Percentiles rank a stretch among this genome's conserved stretches.
Evolutionary conservation across 768 basidiomycete genomes (phyloP).

Genomic region (Mrakia gelida): DNA sequence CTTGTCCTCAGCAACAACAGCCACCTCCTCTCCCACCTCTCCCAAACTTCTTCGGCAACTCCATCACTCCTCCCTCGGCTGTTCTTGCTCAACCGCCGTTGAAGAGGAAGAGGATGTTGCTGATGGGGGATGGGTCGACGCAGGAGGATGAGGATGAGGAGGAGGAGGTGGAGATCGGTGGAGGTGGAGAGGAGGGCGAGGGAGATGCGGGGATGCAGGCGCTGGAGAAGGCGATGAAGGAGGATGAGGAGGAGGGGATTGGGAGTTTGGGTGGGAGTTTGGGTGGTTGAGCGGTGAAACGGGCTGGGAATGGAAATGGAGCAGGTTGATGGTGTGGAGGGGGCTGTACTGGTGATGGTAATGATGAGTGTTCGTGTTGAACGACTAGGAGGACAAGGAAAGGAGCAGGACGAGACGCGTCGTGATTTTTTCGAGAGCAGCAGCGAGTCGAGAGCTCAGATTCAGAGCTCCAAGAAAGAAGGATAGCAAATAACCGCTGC

Average conservation of each 20-base stretch:
- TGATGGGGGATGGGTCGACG: neutral
- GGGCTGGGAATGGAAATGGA: no score
- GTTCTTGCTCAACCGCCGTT: neutral
- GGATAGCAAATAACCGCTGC: no score
- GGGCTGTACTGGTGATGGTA: no score
- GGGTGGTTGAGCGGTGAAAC: no score
- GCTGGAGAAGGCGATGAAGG: neutral
- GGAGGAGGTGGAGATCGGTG: neutral
- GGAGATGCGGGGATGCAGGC: neutral
- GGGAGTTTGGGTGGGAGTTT: neutral
- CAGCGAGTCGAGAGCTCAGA: no score
- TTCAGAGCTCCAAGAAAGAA: no score
- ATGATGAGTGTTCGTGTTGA: no score
- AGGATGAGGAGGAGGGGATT: constrained; percentile 11
- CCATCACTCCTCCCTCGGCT: neutral
- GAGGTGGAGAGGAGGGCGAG: neutral
- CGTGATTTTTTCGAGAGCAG: no score
- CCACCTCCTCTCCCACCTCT: neutral
- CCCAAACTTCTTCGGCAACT: neutral
- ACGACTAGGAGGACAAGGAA: no score
- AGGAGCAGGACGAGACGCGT: no score
- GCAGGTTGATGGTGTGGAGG: no score
- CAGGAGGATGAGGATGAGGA: neutral
- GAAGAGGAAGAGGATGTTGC: neutral
- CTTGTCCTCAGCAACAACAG: neutral